phyloP scores from a whole-genome alignment of 2,329 filamentous ascomycete species.

The Aspergillus sp. region DNA sequence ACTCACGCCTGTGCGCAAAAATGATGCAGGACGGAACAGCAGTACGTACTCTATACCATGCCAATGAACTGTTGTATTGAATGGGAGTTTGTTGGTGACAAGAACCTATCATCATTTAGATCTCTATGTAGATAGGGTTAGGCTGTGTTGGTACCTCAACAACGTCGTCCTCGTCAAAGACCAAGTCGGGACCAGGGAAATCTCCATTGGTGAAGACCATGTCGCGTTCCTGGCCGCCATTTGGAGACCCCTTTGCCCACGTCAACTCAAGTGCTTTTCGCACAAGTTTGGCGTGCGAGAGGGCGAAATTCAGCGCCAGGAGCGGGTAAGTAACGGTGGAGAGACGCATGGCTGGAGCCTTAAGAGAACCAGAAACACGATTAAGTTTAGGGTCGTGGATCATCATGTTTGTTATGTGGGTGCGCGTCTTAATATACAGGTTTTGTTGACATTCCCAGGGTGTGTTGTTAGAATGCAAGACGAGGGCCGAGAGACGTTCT shows the following conservation, averaged over 20 bases:
- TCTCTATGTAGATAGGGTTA: not conserved
- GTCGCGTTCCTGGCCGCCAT: conserved; percentile 34
- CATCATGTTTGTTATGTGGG: not conserved
- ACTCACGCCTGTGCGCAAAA: too few species aligned
- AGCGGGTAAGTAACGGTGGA: not conserved
- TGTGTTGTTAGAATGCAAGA: not conserved
- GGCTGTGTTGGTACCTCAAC: conserved; percentile 22
- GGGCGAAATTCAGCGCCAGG: not conserved
- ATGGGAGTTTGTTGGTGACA: conserved; percentile 33
- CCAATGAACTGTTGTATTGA: conserved; percentile 34
- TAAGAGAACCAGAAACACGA: not conserved
- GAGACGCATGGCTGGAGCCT: not conserved
- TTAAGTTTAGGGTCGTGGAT: not conserved
- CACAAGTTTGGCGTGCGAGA: conserved; percentile 1
- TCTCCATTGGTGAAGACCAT: conserved; percentile 35
- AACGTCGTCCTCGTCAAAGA: conserved; percentile 28
- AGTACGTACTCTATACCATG: conserved; percentile 39
- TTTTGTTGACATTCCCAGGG: not conserved
- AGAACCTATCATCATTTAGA: conserved; percentile 17
- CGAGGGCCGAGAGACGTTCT: not conserved
- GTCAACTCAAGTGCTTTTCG: conserved; percentile 26
- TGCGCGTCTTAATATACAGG: not conserved
- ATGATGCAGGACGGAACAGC: not conserved
- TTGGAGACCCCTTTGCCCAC: conserved; percentile 33
- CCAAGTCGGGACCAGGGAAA: conserved; percentile 33